Evolutionary conservation across 768 basidiomycete species (phyloP), one percentile per base, ranked within the genome.

Genomic region (Boletus pseudopeckii): DNA sequence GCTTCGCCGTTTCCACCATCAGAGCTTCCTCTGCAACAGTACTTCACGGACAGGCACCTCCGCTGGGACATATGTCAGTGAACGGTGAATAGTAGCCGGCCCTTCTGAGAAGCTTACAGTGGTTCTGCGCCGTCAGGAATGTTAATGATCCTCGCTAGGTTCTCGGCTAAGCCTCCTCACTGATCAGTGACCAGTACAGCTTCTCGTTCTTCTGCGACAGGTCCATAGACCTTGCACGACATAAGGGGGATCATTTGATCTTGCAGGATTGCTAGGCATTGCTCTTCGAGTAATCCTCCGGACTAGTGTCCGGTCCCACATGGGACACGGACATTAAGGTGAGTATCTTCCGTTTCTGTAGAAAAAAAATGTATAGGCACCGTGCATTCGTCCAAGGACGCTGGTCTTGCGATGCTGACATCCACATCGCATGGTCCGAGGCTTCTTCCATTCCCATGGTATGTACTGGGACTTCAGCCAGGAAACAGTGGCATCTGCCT

Each of bases 371-470:
- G 37, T 24, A 37, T 26, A 20, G 36, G 18, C 45, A 47, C 39
- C 44, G 10, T 41, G 41, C 38, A n/a, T 39, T 44, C 18, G 28
- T 44, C 43, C 37, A 44, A 41, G 55, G 42, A 40, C 41, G 26
- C 70, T 66, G 70, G 63, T 49, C 61, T 51, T 44, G 60, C 26
- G 55, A 65, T 61, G 63, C 45, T 55, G 26, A 55, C 66, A 64
- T 30, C 58, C 53, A 56, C 67, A 46, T 60, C 48, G 59, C 65
- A 69, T 75, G 72, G 72, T 73, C 73, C 62, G 69, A 63, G 66
- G 67, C 72, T 72, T 78, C 75, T 79, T 79, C 76, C 77, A 79
- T 79, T 79, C 77, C 76, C 77, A 79, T 79, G 77, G 77, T 79
- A 79, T 76, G 74, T 74, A 74, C 74, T 71, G 59, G 56, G 59